Evolutionary conservation across 352 stramenopile genomes (phyloP).

Genomic region (Achlya hypogyna): DNA sequence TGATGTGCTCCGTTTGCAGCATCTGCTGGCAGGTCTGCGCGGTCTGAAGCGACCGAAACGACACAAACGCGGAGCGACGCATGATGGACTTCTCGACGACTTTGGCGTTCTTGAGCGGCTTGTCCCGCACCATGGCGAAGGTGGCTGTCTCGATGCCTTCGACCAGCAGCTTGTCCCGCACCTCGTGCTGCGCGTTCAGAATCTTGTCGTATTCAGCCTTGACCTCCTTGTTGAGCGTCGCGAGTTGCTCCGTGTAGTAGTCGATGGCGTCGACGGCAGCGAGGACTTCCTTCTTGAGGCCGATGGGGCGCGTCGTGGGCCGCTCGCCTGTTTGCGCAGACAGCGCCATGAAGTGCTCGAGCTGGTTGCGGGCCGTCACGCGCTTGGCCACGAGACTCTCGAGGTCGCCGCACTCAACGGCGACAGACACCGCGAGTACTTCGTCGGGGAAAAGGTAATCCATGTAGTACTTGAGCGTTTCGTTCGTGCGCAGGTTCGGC

Average conservation of each 20-base stretch:
- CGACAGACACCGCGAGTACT: conserved; percentile 55
- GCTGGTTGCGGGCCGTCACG: conserved; percentile 30
- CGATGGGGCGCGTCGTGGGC: conserved; percentile 35
- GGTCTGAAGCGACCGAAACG: conserved; percentile 61
- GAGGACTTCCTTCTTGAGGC: background rate
- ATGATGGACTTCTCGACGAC: conserved; percentile 28
- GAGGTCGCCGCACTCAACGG: conserved; percentile 51
- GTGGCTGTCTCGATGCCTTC: conserved; percentile 2
- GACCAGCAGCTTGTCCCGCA: conserved; percentile 25
- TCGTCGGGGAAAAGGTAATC: conserved; percentile 53
- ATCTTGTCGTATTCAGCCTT: conserved; percentile 49
- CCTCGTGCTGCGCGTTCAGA: conserved; percentile 43
- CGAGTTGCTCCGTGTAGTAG: conserved; percentile 44
- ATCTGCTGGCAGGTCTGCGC: conserved; percentile 61
- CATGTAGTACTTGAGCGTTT: conserved; percentile 65
- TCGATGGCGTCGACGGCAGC: conserved; percentile 49
- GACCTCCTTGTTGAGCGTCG: conserved; percentile 36
- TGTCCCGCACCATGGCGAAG: background rate
- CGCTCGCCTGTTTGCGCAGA: conserved; percentile 35
- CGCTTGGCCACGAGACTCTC: conserved; percentile 45
- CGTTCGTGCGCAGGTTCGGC: conserved; percentile 39
- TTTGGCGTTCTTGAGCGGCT: background rate
- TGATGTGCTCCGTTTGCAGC: conserved; percentile 46
- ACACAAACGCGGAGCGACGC: conserved; percentile 63
- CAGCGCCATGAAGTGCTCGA: conserved; percentile 48